Conservation (phyloP, 169 alveolate species). For the Cryptosporidium baileyi region DNA sequence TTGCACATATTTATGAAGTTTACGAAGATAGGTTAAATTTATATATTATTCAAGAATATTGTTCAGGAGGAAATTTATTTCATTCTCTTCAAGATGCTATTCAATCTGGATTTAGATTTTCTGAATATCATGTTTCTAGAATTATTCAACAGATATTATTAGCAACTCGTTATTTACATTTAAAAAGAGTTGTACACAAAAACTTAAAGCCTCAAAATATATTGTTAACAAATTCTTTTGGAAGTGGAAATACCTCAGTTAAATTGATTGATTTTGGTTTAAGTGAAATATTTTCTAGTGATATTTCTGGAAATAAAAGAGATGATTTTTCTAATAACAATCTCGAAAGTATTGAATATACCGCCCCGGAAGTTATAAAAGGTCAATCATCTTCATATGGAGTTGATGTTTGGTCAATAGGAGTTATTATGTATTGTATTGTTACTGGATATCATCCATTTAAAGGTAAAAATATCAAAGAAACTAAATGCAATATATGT, state of each 20-base stretch:
- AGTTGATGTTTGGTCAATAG: constrained; percentile 70
- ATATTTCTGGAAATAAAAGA: not conserved
- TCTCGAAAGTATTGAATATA: not conserved
- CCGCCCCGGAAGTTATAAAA: constrained; percentile 55
- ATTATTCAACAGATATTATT: constrained; percentile 76
- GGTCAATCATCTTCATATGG: constrained; percentile 50
- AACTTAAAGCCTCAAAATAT: constrained; percentile 74
- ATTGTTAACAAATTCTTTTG: constrained; percentile 45
- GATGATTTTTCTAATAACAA: not conserved
- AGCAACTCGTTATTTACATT: constrained; percentile 80
- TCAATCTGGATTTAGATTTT: constrained; percentile 71
- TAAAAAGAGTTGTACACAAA: constrained; percentile 77
- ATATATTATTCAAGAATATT: constrained; percentile 76
- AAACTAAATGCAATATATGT: constrained; percentile 33
- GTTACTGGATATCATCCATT: constrained; percentile 71
- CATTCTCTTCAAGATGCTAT: constrained; percentile 66
- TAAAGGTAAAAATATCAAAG: constrained; percentile 14
- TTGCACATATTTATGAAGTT: constrained; percentile 75
- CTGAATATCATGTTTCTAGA: constrained; percentile 76
- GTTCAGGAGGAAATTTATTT: constrained; percentile 77
- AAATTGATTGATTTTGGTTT: constrained; percentile 86
- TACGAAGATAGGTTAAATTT: constrained; percentile 76
- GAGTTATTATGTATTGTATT: constrained; percentile 64
- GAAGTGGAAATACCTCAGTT: constrained; percentile 72
- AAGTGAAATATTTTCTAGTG: constrained; percentile 70